Evolutionary conservation across 1,284 basidiomycete species (phyloP).

Genomic region (Sphaerobolus stellatus): DNA sequence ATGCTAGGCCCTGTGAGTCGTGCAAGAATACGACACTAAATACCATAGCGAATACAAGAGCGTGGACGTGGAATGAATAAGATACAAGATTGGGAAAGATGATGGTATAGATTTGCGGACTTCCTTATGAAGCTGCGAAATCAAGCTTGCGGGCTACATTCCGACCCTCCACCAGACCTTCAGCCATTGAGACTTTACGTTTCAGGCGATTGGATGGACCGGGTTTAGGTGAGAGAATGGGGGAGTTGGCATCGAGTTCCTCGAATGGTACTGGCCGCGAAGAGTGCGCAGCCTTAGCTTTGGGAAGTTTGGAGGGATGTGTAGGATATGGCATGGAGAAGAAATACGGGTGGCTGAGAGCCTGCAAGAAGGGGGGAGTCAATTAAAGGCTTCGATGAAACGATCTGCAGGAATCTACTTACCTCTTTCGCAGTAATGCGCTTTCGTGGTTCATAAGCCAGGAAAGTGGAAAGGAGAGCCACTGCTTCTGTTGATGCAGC

Average conservation of each 20-base stretch:
- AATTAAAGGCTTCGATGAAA: not conserved
- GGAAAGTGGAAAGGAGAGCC: constrained; percentile 77
- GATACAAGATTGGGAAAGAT: too few species aligned
- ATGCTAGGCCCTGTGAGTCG: too few species aligned
- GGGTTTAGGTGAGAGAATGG: constrained; percentile 35
- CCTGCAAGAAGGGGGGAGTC: constrained; percentile 42
- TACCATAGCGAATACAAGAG: too few species aligned
- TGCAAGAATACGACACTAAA: too few species aligned
- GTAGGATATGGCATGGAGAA: constrained; percentile 75
- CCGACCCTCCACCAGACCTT: constrained; percentile 31
- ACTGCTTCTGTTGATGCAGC: constrained; percentile 87
- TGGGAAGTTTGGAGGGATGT: constrained; percentile 80
- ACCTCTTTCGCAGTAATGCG: constrained; percentile 83
- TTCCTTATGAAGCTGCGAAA: constrained; percentile 35
- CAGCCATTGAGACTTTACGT: constrained; percentile 40
- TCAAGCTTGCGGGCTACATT: constrained; percentile 49
- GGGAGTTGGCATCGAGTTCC: constrained; percentile 72
- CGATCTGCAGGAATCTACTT: constrained; percentile 31
- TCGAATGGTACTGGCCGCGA: constrained; percentile 55
- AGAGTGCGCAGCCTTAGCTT: constrained; percentile 55
- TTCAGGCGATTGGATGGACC: constrained; percentile 46
- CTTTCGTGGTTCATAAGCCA: constrained; percentile 84
- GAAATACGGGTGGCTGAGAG: constrained; percentile 77
- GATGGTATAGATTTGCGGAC: too few species aligned
- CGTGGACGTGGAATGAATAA: too few species aligned